Percentiles rank a stretch among this genome's conserved stretches.
These are phyloP conservation scores for Magnolia sinica DNA, from an alignment of 164 flowering plant genomes.

Conservation along the genomic window DNA sequence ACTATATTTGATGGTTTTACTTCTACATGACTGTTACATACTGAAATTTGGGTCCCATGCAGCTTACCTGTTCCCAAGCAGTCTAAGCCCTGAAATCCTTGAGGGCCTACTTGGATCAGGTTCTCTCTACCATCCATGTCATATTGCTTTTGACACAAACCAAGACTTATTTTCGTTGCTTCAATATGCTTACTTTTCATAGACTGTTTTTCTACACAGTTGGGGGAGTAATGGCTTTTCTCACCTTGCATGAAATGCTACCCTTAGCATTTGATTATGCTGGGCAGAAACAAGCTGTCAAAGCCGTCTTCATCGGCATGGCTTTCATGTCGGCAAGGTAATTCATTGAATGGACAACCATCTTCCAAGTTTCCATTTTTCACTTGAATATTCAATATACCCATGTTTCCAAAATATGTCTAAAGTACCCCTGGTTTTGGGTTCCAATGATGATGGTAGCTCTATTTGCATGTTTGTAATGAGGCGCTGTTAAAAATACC, in stretches of 20 bases:
- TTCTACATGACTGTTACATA: background rate
- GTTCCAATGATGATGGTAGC: background rate
- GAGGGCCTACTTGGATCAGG: conserved; percentile 95
- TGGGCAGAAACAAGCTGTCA: conserved; percentile 91
- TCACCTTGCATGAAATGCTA: conserved; percentile 96
- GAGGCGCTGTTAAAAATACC: background rate
- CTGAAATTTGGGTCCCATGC: conserved; percentile 13
- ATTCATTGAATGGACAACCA: conserved; percentile 5
- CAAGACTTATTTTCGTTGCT: background rate
- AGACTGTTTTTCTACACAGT: conserved; percentile 39
- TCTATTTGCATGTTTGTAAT: background rate
- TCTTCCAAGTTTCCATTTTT: background rate
- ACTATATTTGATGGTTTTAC: background rate
- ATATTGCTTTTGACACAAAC: background rate
- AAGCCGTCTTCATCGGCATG: conserved; percentile 95
- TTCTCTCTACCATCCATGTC: conserved; percentile 13
- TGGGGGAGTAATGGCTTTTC: conserved; percentile 99
- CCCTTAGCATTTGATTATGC: conserved; percentile 97
- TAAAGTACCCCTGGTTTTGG: background rate
- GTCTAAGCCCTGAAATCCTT: conserved; percentile 83
- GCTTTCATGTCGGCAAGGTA: conserved; percentile 99
- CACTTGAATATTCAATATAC: background rate
- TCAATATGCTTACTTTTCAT: background rate
- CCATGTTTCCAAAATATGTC: background rate
- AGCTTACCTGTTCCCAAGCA: conserved; percentile 93